A percentile compares a stretch with the other conserved stretches of the same genome.
Evolutionary conservation across 2,329 filamentous ascomycete species (phyloP).

Genomic region (Nemania sp.): DNA sequence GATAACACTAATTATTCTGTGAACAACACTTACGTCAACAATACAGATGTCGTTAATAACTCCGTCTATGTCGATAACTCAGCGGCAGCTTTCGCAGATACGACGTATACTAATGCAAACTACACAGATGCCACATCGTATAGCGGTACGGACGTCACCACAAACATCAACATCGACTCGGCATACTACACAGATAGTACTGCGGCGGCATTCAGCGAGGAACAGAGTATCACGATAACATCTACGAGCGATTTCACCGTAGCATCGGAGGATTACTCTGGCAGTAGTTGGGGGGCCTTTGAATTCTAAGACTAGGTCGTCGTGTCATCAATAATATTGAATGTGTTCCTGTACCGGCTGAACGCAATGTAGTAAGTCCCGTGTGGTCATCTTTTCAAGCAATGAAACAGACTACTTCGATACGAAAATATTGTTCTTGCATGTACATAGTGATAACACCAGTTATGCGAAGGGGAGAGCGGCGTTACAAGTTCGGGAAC

Average conservation of each 20-base stretch:
- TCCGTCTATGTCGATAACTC: conserved; percentile 24
- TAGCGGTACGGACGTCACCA: conserved; percentile 16
- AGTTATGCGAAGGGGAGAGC: not conserved
- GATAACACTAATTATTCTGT: conserved; percentile 17
- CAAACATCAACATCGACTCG: conserved; percentile 14
- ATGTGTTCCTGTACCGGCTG: not conserved
- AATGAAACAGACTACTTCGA: not conserved
- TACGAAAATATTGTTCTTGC: not conserved
- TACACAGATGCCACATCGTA: conserved; percentile 19
- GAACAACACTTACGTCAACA: conserved; percentile 23
- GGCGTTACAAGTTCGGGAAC: not conserved
- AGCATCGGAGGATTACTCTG: conserved; percentile 34
- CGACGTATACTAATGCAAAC: conserved; percentile 9
- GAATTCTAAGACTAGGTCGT: conserved; percentile 3
- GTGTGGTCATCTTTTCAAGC: not conserved
- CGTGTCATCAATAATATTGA: not conserved
- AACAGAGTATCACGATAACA: conserved; percentile 26
- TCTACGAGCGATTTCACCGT: conserved; percentile 24
- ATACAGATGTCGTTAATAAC: conserved; percentile 18
- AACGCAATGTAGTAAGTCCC: not conserved
- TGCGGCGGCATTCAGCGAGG: conserved; percentile 19
- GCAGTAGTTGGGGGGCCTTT: conserved; percentile 31
- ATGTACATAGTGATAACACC: conserved; percentile 2
- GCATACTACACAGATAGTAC: conserved; percentile 11
- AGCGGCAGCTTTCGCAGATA: conserved; percentile 7